phyloP scores from a whole-genome alignment of 176 grass and related monocot species.

The Carex littledalei region DNA sequence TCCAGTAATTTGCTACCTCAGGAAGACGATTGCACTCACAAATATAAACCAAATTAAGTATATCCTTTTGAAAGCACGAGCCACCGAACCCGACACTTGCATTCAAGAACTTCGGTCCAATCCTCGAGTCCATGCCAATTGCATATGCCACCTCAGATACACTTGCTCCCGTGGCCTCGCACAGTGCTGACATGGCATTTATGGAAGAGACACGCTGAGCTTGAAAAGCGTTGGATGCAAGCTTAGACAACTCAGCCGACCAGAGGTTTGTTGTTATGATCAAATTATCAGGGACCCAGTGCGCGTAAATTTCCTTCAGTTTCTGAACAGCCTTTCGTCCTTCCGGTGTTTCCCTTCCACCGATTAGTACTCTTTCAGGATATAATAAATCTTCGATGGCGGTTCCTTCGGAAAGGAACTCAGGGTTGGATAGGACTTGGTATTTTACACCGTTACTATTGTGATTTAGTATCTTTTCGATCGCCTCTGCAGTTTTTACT shows the following conservation, averaged over 20 bases:
- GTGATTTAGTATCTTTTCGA: conserved; percentile 87
- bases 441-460: conserved; percentile 81
- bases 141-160: conserved; percentile 69
- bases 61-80: conserved; percentile 91
- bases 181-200: conserved; percentile 85
- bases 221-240: conserved; percentile 69
- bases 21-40: conserved; percentile 85
- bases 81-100: conserved; percentile 80
- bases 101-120: conserved; percentile 87
- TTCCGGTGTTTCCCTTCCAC: conserved; percentile 65
- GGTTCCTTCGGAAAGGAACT: conserved; percentile 80
- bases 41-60: conserved; percentile 89
- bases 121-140: conserved; percentile 68
- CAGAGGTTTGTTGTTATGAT: conserved; percentile 90
- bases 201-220: conserved; percentile 90
- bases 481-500: conserved; percentile 86
- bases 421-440: conserved; percentile 85
- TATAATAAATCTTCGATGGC: conserved; percentile 73
- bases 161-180: conserved; percentile 71
- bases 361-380: conserved; percentile 77
- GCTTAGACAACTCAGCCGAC: conserved; percentile 88
- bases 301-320: conserved; percentile 63
- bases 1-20: conserved; percentile 91
- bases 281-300: conserved; percentile 75
- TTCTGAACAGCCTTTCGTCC: conserved; percentile 54